Conservation (phyloP, 768 basidiomycete species). For the Trametes cingulata region DNA sequence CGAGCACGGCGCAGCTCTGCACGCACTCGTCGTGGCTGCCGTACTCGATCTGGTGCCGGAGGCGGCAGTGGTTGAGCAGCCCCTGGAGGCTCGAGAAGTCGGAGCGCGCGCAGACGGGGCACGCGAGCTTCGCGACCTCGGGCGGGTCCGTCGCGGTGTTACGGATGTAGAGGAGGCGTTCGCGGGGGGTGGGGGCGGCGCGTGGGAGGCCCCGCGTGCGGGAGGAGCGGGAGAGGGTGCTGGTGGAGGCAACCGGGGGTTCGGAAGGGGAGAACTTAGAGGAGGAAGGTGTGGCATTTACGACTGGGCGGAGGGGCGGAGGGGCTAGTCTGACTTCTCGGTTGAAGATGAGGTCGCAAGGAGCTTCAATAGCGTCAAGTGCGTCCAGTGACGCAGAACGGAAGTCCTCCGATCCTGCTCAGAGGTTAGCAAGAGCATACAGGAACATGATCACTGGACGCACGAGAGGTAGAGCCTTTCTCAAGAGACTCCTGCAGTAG, state of each 20-base stretch:
- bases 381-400: conserved; percentile 45
- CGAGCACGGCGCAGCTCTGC: conserved; percentile 42
- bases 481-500: conserved; percentile 40
- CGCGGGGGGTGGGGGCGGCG: conserved; percentile 22
- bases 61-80: conserved; percentile 52
- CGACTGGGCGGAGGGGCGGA: neutral
- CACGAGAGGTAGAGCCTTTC: conserved; percentile 10
- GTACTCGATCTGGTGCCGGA: conserved; percentile 49
- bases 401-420: conserved; percentile 28
- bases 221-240: conserved; percentile 11
- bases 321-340: conserved; percentile 25
- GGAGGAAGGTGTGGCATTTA: neutral
- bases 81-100: conserved; percentile 55
- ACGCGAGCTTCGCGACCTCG: conserved; percentile 40
- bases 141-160: conserved; percentile 33
- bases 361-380: conserved; percentile 41
- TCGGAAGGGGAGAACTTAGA: neutral
- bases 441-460: neutral
- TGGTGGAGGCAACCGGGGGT: neutral
- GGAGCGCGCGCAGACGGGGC: conserved; percentile 45
- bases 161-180: conserved; percentile 45
- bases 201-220: conserved; percentile 25
- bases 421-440: neutral
- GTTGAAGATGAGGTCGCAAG: conserved; percentile 41
- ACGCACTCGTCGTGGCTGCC: conserved; percentile 55